Conservation (phyloP, 202 grass and related monocot species). For the Schoenoplectus triqueter region DNA sequence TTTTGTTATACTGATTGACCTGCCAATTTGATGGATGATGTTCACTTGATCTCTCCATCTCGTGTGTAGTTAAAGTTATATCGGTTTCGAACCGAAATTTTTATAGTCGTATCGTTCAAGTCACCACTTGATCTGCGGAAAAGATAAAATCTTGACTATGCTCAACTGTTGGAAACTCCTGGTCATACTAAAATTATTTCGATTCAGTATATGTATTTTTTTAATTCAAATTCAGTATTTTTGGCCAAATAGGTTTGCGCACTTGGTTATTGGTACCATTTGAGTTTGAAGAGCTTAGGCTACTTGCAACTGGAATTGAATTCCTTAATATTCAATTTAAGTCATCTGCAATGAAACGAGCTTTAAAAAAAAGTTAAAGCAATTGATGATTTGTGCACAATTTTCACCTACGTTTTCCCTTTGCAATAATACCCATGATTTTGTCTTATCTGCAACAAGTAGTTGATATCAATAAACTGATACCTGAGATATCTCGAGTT, state of each 20-base stretch:
- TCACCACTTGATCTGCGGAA: neutral
- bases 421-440: neutral
- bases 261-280: neutral
- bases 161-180: neutral
- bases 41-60: neutral
- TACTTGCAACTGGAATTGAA: neutral
- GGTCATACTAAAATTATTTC: neutral
- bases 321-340: neutral
- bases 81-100: neutral
- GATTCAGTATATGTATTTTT: neutral
- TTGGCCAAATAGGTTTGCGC: neutral
- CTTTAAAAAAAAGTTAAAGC: neutral
- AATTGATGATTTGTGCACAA: slow-evolving; percentile 10
- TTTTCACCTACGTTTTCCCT: neutral
- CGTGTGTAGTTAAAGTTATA: neutral
- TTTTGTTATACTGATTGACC: neutral
- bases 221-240: neutral
- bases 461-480: neutral
- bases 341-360: no score
- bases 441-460: neutral
- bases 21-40: neutral
- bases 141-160: neutral
- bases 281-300: neutral
- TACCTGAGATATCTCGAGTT: neutral
- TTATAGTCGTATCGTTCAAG: neutral